Base-by-base conservation (phyloP, 495 filamentous ascomycete genomes). In the Parathielavia appendiculata region DNA sequence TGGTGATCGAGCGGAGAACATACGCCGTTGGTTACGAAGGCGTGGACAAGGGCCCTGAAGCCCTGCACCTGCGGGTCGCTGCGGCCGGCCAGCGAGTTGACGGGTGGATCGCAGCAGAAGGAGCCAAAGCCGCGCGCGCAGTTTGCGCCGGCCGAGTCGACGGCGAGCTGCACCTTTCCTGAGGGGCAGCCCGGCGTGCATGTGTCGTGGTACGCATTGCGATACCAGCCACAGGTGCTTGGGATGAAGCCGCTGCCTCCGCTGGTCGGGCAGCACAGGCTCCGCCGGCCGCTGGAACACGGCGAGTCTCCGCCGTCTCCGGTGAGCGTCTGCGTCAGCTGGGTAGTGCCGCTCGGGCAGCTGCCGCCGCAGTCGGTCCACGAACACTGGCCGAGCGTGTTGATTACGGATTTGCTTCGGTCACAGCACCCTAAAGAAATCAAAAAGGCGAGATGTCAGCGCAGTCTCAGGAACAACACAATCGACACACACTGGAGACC, bases 61-160 rank as follows among this genome's bases (percentile, higher is more conserved):
- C 4, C 16, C 34, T 38, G 16, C 48, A 51, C 30, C 48, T 51
- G 48, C 9, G 48, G 48, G 13, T 38, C 34, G 16, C 17, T 22
- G 32, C 48, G 48, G 48, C 48, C 32, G 11, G 30, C 48, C 17
- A 51, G 19, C 5, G 23, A 12, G n/a, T 38, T 51, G 32, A 38
- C 32, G 16, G 48, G 48, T 1, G 32, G 48, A n/a, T 51, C 48
- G 48, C 48, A 51, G 48, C 48, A 51, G 32, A 51, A 51, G 48
- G 48, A 51, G 34, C 48, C 48, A 7, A 19, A 51, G 6, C 48
- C 48, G 17, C 48, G 30, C 16, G 20, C 48, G 17, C 48, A 51
- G 48, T 20, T 51, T 0, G 48, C 48, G 10, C 48, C 48, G 5
- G 48, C 48, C 32, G 48, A 51, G 32, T 51, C 48, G 32, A 51